phyloP scores from a whole-genome alignment of 345 rosid species.

The Physaria fendleri region DNA sequence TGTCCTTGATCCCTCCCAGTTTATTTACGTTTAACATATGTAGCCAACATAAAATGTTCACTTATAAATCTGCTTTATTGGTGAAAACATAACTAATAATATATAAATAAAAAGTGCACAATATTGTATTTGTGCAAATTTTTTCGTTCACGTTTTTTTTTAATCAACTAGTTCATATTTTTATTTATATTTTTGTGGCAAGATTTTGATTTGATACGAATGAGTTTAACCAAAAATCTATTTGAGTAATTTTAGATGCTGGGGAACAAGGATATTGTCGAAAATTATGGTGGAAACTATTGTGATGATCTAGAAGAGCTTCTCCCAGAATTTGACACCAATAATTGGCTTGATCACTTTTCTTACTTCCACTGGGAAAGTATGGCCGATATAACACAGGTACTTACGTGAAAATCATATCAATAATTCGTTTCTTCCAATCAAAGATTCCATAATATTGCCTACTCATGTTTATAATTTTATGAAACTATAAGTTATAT shows the following conservation, averaged over 20 bases:
- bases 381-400: not conserved
- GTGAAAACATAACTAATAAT: too few species aligned
- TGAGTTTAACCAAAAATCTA: not conserved
- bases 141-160: too few species aligned
- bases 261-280: not conserved
- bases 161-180: too few species aligned
- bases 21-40: not conserved
- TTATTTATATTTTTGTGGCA: too few species aligned
- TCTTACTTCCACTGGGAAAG: not conserved
- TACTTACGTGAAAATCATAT: too few species aligned
- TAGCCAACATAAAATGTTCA: not conserved
- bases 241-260: not conserved
- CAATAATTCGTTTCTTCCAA: too few species aligned
- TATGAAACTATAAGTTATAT: too few species aligned
- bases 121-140: not conserved
- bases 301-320: conserved; percentile 13
- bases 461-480: too few species aligned
- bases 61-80: not conserved
- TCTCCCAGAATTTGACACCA: not conserved
- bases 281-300: conserved; percentile 15
- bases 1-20: conserved; percentile 1
- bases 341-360: not conserved
- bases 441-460: too few species aligned
- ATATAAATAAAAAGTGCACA: too few species aligned
- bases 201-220: not conserved